Conservation (phyloP, 2,329 filamentous ascomycete species). For the Drechslera avenae region DNA sequence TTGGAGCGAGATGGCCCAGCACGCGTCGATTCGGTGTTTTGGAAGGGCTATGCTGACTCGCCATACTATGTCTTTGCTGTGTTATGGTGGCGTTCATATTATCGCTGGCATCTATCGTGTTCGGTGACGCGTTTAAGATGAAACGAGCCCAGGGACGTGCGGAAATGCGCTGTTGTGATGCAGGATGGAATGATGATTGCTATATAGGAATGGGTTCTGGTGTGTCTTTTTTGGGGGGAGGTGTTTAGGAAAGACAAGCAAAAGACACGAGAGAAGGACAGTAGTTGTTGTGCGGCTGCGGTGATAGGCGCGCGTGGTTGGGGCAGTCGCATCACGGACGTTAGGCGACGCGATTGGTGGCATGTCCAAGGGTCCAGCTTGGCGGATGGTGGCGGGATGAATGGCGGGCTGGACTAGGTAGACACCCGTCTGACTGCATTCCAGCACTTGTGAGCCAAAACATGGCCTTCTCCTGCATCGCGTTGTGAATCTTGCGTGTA, state of each 20-base stretch:
- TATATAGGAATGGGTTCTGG: slow-evolving; percentile 9
- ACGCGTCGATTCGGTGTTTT: slow-evolving; percentile 42
- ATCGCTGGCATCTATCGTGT: slow-evolving; percentile 16
- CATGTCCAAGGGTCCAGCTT: slow-evolving; percentile 23
- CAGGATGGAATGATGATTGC: not conserved
- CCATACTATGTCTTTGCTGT: slow-evolving; percentile 32
- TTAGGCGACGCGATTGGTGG: slow-evolving; percentile 25
- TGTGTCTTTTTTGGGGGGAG: not conserved
- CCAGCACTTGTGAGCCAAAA: no score
- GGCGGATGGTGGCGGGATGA: slow-evolving; percentile 9
- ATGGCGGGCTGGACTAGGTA: slow-evolving; percentile 2
- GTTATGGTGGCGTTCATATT: slow-evolving; percentile 31
- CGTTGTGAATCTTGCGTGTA: no score
- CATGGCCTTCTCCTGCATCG: no score
- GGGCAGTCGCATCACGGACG: slow-evolving; percentile 19
- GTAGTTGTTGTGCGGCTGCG: slow-evolving; percentile 23
- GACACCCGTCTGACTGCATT: not conserved
- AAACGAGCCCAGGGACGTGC: slow-evolving; percentile 17
- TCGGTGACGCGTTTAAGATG: slow-evolving; percentile 25
- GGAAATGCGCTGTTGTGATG: slow-evolving; percentile 2
- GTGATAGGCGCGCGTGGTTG: slow-evolving; percentile 28
- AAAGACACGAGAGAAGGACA: not conserved
- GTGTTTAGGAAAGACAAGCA: not conserved
- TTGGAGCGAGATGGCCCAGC: slow-evolving; percentile 43
- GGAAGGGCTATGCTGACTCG: slow-evolving; percentile 32